Evolutionary conservation across 345 rosid genomes (phyloP).

Genomic region (Syzygium oleosum): DNA sequence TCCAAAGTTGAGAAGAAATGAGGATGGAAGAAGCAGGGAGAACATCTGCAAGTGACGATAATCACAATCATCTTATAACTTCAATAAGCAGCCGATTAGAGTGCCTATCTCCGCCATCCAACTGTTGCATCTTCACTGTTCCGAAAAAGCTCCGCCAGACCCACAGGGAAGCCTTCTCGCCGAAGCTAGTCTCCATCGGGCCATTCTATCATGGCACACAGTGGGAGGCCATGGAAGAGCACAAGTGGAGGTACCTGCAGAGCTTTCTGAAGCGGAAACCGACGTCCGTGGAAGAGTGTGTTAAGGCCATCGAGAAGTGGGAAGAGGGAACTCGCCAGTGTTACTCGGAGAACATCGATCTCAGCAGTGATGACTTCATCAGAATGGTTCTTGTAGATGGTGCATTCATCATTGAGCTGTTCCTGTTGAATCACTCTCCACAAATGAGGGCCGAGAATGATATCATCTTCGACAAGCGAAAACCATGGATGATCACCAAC

Average conservation of each 20-base stretch:
- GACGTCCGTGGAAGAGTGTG: not conserved
- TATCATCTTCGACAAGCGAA: not conserved
- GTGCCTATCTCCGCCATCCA: no score
- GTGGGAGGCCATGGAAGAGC: not conserved
- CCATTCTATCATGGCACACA: not conserved
- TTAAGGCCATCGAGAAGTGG: not conserved
- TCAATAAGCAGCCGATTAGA: no score
- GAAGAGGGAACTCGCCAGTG: not conserved
- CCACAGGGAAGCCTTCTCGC: not conserved
- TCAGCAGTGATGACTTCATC: not conserved
- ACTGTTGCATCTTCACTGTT: no score
- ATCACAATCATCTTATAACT: no score
- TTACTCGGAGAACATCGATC: not conserved
- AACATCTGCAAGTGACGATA: no score
- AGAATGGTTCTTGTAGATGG: not conserved
- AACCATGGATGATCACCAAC: not conserved
- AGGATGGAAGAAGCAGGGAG: no score
- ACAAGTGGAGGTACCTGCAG: not conserved
- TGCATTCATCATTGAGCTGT: not conserved
- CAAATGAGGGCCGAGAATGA: not conserved
- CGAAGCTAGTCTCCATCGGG: not conserved
- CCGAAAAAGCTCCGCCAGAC: no score
- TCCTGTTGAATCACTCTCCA: not conserved
- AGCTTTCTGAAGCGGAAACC: not conserved
- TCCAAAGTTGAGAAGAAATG: no score